Evolutionary conservation across 2,329 filamentous ascomycete genomes (phyloP).

Genomic region (Westerdykella ornata): DNA sequence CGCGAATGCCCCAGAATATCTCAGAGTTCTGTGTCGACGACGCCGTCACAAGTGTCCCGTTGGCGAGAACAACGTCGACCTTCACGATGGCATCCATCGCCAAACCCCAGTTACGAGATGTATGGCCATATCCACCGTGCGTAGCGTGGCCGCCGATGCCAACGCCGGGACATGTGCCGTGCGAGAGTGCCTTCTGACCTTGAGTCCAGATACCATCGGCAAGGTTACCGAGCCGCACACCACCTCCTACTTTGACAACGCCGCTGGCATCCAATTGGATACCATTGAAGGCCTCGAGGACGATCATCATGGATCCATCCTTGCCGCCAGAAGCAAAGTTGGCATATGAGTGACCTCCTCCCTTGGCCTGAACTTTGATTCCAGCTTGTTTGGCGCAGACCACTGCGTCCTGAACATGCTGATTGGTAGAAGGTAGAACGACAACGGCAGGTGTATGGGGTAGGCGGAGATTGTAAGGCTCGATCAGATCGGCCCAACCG

Average conservation of each 20-base stretch:
- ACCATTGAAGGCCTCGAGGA: conserved; percentile 43
- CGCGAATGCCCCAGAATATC: conserved; percentile 40
- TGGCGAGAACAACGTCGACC: conserved; percentile 36
- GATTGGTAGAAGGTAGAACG: conserved; percentile 47
- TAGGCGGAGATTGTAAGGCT: conserved; percentile 35
- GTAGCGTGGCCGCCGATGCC: conserved; percentile 35
- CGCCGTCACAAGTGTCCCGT: conserved; percentile 35
- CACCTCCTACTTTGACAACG: conserved; percentile 44
- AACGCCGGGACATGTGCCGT: conserved; percentile 49
- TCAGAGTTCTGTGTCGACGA: conserved; percentile 29
- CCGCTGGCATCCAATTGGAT: conserved; percentile 38
- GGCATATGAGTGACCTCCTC: conserved; percentile 59
- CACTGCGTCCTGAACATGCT: conserved; percentile 53
- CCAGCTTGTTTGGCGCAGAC: conserved; percentile 49
- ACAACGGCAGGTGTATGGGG: conserved; percentile 49
- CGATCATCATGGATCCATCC: conserved; percentile 45
- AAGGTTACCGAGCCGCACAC: conserved; percentile 43
- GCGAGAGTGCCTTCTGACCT: conserved; percentile 40
- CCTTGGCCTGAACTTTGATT: conserved; percentile 55
- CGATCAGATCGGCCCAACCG: conserved; percentile 22
- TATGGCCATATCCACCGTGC: conserved; percentile 33
- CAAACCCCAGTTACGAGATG: conserved; percentile 32
- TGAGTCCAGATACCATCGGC: conserved; percentile 31
- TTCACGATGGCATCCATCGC: conserved; percentile 33
- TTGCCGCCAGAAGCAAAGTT: conserved; percentile 46